phyloP scores from a whole-genome alignment of 306 rosid genomes.

The Bauhinia variegata region DNA sequence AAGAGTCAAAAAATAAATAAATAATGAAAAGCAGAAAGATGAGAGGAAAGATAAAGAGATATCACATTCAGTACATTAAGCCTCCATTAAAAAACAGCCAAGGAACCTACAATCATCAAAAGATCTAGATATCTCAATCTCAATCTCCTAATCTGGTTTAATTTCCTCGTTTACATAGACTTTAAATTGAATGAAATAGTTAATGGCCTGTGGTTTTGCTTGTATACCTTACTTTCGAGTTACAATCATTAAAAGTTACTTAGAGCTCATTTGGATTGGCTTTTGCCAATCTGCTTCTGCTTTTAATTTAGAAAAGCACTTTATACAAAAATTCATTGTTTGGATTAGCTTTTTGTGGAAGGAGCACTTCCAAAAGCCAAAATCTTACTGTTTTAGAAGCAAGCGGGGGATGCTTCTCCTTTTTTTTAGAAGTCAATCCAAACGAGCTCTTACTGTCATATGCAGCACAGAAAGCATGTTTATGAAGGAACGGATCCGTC shows the following conservation, averaged over 20 bases:
- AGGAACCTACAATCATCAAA: neutral
- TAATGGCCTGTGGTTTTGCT: no score
- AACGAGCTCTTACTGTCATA: neutral
- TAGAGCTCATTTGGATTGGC: no score
- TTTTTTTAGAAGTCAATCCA: no score
- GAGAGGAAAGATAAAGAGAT: neutral
- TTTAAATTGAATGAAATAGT: no score
- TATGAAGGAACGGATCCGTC: neutral
- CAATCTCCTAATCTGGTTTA: neutral
- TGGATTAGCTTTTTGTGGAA: no score
- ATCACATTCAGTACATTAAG: conserved; percentile 2
- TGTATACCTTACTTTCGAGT: neutral
- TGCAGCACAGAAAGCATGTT: conserved; percentile 4
- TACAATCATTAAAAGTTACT: conserved; percentile 5
- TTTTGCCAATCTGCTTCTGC: no score
- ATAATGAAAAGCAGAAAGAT: neutral
- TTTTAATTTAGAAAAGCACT: no score
- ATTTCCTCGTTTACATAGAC: no score
- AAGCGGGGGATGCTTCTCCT: no score
- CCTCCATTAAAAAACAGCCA: conserved; percentile 9
- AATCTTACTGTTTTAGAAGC: no score
- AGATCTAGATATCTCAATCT: conserved; percentile 8
- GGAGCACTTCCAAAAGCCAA: no score
- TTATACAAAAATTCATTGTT: no score
- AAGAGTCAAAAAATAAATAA: neutral